A percentile compares a stretch with the other conserved stretches of the same genome.
These are phyloP conservation scores for Skeletonema marinoi DNA, from an alignment of 108 stramenopile genomes.

Conservation along the genomic window DNA sequence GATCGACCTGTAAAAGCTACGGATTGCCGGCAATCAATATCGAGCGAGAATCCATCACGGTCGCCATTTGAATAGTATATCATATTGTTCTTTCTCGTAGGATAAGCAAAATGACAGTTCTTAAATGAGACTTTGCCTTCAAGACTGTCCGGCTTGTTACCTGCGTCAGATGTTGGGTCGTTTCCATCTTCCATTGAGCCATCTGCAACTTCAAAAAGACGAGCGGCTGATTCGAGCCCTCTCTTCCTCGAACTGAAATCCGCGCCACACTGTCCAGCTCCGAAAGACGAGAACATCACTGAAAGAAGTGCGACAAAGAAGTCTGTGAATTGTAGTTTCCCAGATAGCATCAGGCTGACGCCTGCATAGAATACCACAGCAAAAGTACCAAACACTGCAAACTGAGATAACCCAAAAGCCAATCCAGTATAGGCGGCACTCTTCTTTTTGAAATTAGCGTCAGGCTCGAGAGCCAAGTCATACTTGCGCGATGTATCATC, in stretches of 20 bases:
- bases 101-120: slow-evolving; percentile 64
- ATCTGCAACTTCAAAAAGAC: slow-evolving; percentile 51
- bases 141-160: slow-evolving; percentile 48
- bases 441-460: slow-evolving; percentile 31
- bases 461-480: slow-evolving; percentile 17
- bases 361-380: slow-evolving; percentile 46
- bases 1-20: slow-evolving; percentile 74
- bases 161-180: slow-evolving; percentile 61
- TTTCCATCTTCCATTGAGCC: slow-evolving; percentile 17
- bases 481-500: slow-evolving; percentile 39
- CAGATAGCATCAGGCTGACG: slow-evolving; percentile 28
- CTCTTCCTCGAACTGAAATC: slow-evolving; percentile 36
- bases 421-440: slow-evolving; percentile 38
- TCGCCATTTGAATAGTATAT: slow-evolving; percentile 50
- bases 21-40: slow-evolving; percentile 58
- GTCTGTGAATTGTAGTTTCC: slow-evolving; percentile 31
- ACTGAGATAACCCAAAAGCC: slow-evolving; percentile 39
- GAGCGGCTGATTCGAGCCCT: slow-evolving; percentile 40
- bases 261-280: slow-evolving; percentile 46
- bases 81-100: slow-evolving; percentile 49
- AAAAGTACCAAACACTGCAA: slow-evolving; percentile 45
- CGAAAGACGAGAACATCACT: slow-evolving; percentile 46
- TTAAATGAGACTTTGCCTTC: slow-evolving; percentile 59
- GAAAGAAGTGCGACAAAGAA: slow-evolving; percentile 46
- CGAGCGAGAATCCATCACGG: slow-evolving; percentile 52